Conservation (phyloP, 2,329 filamentous ascomycete genomes). For the Neospermospora avenae region DNA sequence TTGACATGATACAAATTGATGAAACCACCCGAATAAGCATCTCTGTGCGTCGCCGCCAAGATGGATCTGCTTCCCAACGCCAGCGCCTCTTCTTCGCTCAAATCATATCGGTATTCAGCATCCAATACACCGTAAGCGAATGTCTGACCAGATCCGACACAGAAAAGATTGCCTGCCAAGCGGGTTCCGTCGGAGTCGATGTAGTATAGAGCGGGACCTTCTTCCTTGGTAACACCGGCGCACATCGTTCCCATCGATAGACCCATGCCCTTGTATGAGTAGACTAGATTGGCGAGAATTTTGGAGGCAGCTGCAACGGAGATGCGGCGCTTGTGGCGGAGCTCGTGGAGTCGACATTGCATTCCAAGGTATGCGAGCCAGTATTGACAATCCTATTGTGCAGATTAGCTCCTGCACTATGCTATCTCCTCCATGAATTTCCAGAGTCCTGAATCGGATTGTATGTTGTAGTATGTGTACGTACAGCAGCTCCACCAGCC, state of each 20-base stretch:
- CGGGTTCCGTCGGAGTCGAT: constrained; percentile 97
- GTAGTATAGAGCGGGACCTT: constrained; percentile 97
- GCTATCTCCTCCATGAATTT: background rate
- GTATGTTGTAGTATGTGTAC: constrained; percentile 30
- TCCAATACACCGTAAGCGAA: constrained; percentile 98
- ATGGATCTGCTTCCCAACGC: constrained; percentile 91
- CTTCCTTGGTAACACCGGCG: constrained; percentile 89
- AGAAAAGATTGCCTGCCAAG: constrained; percentile 92
- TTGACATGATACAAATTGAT: constrained; percentile 99
- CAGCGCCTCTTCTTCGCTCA: constrained; percentile 82
- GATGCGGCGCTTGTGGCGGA: constrained; percentile 98
- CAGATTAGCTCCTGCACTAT: background rate
- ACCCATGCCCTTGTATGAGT: constrained; percentile 98
- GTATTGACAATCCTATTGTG: constrained; percentile 85
- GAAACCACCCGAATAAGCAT: constrained; percentile 97
- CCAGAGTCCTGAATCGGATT: background rate
- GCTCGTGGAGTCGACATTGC: constrained; percentile 98
- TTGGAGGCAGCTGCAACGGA: constrained; percentile 95
- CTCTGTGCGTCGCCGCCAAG: constrained; percentile 90
- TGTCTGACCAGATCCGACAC: constrained; percentile 95
- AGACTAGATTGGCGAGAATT: constrained; percentile 97
- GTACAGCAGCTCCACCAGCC: constrained; percentile 91
- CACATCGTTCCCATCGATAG: constrained; percentile 99
- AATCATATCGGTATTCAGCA: constrained; percentile 88
- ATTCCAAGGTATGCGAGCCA: constrained; percentile 98